Evolutionary conservation across 2,329 filamentous ascomycete genomes (phyloP).

Genomic region (Ophiostoma himal-ulmi): DNA sequence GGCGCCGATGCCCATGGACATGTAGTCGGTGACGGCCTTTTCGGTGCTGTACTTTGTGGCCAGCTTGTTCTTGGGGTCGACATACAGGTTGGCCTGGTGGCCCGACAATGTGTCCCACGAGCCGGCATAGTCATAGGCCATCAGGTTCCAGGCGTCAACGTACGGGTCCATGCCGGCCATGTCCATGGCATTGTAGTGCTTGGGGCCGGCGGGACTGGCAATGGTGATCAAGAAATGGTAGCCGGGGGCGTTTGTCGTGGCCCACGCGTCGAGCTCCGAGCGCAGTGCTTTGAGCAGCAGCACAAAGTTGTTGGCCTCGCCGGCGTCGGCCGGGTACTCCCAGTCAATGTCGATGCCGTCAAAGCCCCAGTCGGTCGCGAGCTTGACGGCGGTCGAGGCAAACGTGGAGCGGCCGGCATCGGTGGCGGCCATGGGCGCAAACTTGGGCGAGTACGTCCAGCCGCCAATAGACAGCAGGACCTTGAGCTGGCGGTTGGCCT

Average conservation of each 20-base stretch:
- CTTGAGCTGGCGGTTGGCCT: constrained; percentile 70
- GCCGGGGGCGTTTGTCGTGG: constrained; percentile 38
- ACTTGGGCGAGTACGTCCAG: constrained; percentile 68
- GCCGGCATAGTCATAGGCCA: constrained; percentile 70
- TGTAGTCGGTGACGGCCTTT: constrained; percentile 60
- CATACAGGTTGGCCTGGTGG: constrained; percentile 67
- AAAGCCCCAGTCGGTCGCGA: constrained; percentile 66
- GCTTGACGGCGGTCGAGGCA: constrained; percentile 59
- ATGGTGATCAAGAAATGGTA: constrained; percentile 51
- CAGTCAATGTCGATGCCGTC: constrained; percentile 39
- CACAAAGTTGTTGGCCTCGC: constrained; percentile 42
- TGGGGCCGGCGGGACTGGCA: constrained; percentile 44
- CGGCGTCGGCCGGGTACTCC: constrained; percentile 37
- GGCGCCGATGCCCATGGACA: constrained; percentile 52
- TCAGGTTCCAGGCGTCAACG: constrained; percentile 42
- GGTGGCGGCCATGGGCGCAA: constrained; percentile 61
- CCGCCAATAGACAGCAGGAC: constrained; percentile 75
- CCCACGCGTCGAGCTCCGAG: constrained; percentile 45
- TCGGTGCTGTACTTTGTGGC: constrained; percentile 66
- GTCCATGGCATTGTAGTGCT: constrained; percentile 40
- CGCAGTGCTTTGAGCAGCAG: constrained; percentile 42
- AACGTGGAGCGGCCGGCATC: constrained; percentile 58
- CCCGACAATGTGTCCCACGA: constrained; percentile 54
- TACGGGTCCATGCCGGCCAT: constrained; percentile 50
- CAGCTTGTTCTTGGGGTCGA: constrained; percentile 45